Conservation (phyloP, 768 basidiomycete genomes). For the Scleroderma citrinum region DNA sequence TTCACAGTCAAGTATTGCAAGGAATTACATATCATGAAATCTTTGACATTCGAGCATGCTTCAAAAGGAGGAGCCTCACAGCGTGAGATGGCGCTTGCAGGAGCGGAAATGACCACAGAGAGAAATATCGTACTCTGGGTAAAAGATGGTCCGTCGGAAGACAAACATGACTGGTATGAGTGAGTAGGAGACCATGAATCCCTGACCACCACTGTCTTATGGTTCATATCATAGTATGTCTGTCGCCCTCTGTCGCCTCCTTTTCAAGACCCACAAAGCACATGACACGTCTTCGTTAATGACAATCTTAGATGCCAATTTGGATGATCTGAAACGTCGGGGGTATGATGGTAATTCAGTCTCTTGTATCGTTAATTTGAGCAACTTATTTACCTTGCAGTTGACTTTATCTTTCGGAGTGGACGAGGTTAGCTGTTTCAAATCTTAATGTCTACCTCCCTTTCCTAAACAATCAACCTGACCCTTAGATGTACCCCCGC, state of each 20-base stretch:
- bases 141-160: conserved; percentile 38
- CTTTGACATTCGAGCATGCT: conserved; percentile 39
- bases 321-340: conserved; percentile 66
- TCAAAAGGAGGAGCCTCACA: conserved; percentile 11
- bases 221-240: conserved; percentile 53
- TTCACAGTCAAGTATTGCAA: conserved; percentile 62
- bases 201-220: not conserved
- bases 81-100: conserved; percentile 62
- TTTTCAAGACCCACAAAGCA: conserved; percentile 68
- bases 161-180: conserved; percentile 64
- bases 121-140: conserved; percentile 61
- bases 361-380: not conserved
- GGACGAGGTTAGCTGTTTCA: too few relatives aligned
- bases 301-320: conserved; percentile 83
- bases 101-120: conserved; percentile 42
- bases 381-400: not conserved
- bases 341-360: conserved; percentile 66
- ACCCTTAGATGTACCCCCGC: not conserved
- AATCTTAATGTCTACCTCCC: too few relatives aligned
- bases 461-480: not conserved
- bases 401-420: conserved; percentile 2
- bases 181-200: conserved; percentile 41
- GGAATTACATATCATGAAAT: conserved; percentile 52
- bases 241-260: conserved; percentile 64
- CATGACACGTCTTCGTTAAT: conserved; percentile 83